Evolutionary conservation across 148 eudicot genomes (phyloP).

Genomic region (Rhododendron vialii): DNA sequence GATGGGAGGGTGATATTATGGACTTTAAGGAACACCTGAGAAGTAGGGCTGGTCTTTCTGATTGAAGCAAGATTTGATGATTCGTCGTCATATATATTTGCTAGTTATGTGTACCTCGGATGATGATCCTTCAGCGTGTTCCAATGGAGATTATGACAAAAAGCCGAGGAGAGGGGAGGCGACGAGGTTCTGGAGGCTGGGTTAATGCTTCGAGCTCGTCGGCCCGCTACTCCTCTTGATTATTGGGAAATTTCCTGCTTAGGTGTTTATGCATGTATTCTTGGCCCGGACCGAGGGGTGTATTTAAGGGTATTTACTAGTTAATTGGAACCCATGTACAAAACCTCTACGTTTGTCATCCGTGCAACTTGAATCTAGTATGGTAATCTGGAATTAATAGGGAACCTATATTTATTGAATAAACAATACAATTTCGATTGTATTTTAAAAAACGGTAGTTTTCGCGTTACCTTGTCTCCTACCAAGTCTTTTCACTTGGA

Average conservation of each 20-base stretch:
- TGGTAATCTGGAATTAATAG: neutral
- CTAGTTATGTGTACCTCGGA: neutral
- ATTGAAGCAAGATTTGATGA: slow-evolving; percentile 25
- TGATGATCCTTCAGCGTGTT: neutral
- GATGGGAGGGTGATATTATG: slow-evolving; percentile 91
- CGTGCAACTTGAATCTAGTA: neutral
- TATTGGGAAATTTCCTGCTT: slow-evolving; percentile 4
- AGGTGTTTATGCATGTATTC: neutral
- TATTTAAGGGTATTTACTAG: neutral
- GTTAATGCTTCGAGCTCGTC: neutral
- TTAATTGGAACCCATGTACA: neutral
- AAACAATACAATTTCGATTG: no score
- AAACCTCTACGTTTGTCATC: neutral
- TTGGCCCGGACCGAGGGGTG: neutral
- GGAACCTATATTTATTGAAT: no score
- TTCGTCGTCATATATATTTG: neutral
- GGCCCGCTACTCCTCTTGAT: neutral
- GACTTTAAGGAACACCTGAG: slow-evolving; percentile 78
- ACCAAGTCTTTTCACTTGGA: neutral
- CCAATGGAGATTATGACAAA: slow-evolving; percentile 11
- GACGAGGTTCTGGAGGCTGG: neutral
- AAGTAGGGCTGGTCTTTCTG: slow-evolving; percentile 54
- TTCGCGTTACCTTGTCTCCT: neutral
- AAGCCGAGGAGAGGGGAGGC: neutral
- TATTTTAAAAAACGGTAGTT: no score